These are phyloP conservation scores for Cladophialophora yegresii DNA, from an alignment of 2,329 filamentous ascomycete species.

Conservation along the genomic window DNA sequence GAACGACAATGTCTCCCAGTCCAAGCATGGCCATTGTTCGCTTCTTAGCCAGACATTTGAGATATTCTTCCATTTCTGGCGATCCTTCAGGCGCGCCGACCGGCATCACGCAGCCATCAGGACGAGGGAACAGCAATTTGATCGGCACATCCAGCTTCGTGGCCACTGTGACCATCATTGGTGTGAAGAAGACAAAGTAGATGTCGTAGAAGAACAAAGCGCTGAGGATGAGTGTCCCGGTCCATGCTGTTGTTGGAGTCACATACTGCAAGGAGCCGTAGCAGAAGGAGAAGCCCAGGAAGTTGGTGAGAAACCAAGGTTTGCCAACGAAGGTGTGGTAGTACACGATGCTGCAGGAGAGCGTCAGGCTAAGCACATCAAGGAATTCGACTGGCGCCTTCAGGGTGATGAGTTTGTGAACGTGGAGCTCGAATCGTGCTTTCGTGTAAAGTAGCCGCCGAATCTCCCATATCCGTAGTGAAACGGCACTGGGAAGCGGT, in stretches of 20 bases:
- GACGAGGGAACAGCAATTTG: slow-evolving; percentile 81
- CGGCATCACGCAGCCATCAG: slow-evolving; percentile 42
- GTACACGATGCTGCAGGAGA: slow-evolving; percentile 57
- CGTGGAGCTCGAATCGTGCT: slow-evolving; percentile 53
- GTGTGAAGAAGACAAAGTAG: slow-evolving; percentile 62
- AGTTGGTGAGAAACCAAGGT: slow-evolving; percentile 75
- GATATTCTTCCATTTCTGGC: slow-evolving; percentile 33
- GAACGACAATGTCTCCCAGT: slow-evolving; percentile 89
- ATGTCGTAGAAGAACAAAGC: slow-evolving; percentile 95
- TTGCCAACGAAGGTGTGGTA: slow-evolving; percentile 67
- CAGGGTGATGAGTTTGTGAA: slow-evolving; percentile 55
- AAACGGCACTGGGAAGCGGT: slow-evolving; percentile 46
- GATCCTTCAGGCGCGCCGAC: slow-evolving; percentile 46
- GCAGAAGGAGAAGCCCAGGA: slow-evolving; percentile 83
- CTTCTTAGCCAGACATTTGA: slow-evolving; percentile 36
- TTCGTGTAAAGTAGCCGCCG: slow-evolving; percentile 54
- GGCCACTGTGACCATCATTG: slow-evolving; percentile 65
- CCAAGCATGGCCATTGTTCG: slow-evolving; percentile 72
- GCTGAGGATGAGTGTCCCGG: slow-evolving; percentile 72
- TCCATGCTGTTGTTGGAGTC: slow-evolving; percentile 84
- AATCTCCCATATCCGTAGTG: slow-evolving; percentile 51
- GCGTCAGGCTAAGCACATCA: slow-evolving; percentile 57
- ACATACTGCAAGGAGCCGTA: slow-evolving; percentile 80
- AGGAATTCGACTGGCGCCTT: slow-evolving; percentile 49
- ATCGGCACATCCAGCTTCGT: slow-evolving; percentile 88